Evolutionary conservation across 768 basidiomycete genomes (phyloP), one percentile per base, ranked within the genome.

Genomic region (Boletales sp.): DNA sequence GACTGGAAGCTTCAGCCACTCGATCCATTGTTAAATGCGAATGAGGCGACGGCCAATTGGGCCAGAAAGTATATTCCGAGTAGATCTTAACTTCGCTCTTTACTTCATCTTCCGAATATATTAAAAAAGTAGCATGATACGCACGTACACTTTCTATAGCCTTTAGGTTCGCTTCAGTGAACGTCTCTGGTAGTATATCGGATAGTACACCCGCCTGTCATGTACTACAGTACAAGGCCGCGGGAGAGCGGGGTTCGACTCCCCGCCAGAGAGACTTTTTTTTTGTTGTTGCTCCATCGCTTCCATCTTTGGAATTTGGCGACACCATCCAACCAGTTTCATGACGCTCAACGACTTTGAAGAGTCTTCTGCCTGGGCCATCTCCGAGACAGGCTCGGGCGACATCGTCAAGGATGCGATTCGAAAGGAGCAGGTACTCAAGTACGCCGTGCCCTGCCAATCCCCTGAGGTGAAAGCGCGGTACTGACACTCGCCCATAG

Each of bases 321-420:
- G 24, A 27, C 24, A 27, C 7, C 24, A 27, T 27, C 24, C 24
- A 27, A 27, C 24, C 24, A 1, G 24, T 27, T 27, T 24, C 15
- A 82, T 81, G 82, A 70, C 77, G 21, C 76, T 79, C 64, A 65
- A 72, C 40, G 69, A 65, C 15, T 67, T 70, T 27, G 65, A 71
- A 48, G 72, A 74, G 45, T 66, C 74, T 14, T 55, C 74, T 18
- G 70, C 74, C 0, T 86, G 84, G 84, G 83, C 80, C 8, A 58
- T 50, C 27, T 59, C 69, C 42, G 69, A 72, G 8, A 66, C 75
- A 15, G 68, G 73, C 37, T 61, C 76, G 17, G 80, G 74, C 40
- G 86, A 90, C 61, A 75, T 87, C 35, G 77, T 93, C 35, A 82
- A 81, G 55, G 87, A 90, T 56, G 84, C 90, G 8, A 73, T 93